Base-by-base conservation (phyloP, 768 basidiomycete genomes). In the Suillus sp. region DNA sequence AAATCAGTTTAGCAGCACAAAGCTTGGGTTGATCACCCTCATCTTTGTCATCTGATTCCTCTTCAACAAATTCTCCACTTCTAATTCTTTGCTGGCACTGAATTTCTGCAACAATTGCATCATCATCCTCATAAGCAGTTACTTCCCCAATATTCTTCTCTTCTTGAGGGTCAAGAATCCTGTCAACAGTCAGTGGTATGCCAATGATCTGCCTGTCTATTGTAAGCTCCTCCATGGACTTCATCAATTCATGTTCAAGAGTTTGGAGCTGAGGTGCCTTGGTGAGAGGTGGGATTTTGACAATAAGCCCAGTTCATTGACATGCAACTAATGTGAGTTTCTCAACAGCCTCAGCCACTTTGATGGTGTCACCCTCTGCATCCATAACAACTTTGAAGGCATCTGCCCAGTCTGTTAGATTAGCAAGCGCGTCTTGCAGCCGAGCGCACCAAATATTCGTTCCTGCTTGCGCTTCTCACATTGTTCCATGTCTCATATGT, bases 161-260 rank as follows among this genome's bases (percentile, higher is more conserved):
- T 40, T 64, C 66, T 38, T 37, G 51, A 9, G 63, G 40, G 38
- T 10, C 10, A 2, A 72, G 25, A 18, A 70, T 43, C 22, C 64
- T 58, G 20, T 68, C 67, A 34, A 71, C 13, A 3, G 64, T 59
- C 38, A 51, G 61, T 6, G 59, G 38, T 9, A 32, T 51, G 35
- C 69, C 65, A 63, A 60, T 59, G 50, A 72, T 68, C 20, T 20
- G 20, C n/a, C 43, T 43, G 9, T 9, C 20, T n/a, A 9, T 43
- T 43, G 43, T 43, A n/a, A 43, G 43, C 9, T 43, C 43, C 43
- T 43, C 43, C 11, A 43, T 43, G 43, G 43, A 43, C 8, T n/a
- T 8, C n/a, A n/a, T 43, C 43, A 43, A 43, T 43, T n/a, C 42
- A 43, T 43, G 16, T 45, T 45, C n/a, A 9, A 45, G 43, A n/a